Conservation (phyloP, 2,329 filamentous ascomycete genomes). For the Cadophora sp. region DNA sequence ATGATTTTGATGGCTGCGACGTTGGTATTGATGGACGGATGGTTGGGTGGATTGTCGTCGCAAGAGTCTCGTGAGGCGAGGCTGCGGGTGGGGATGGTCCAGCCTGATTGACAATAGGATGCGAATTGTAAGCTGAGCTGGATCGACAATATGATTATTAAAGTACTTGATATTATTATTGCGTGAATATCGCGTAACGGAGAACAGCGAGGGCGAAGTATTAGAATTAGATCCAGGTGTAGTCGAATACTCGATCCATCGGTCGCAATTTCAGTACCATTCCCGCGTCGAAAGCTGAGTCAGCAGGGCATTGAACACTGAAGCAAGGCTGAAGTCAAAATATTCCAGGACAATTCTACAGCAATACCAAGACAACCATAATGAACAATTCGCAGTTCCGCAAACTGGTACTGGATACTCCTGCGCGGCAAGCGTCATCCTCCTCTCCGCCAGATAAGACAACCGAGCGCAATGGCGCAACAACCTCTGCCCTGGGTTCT, state of each 20-base stretch:
- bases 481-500: constrained; percentile 71
- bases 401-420: constrained; percentile 70
- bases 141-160: neutral
- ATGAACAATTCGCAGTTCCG: constrained; percentile 99
- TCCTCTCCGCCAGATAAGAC: constrained; percentile 28
- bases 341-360: neutral
- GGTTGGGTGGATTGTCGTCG: neutral
- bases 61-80: constrained; percentile 17
- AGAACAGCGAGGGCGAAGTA: neutral
- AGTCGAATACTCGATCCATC: neutral
- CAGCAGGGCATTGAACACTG: neutral
- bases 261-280: neutral
- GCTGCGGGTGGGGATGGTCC: neutral
- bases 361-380: neutral
- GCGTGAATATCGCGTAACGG: neutral
- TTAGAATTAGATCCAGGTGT: neutral
- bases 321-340: neutral
- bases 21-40: constrained; percentile 18
- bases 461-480: constrained; percentile 53
- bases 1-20: constrained; percentile 14
- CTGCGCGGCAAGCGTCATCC: constrained; percentile 45
- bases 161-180: neutral
- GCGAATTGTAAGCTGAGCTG: neutral
- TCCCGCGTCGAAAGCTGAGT: neutral
- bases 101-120: neutral